A percentile compares a stretch with the other conserved stretches of the same genome.
Evolutionary conservation across 148 eudicot species (phyloP).

Genomic region (Limonium bicolor): DNA sequence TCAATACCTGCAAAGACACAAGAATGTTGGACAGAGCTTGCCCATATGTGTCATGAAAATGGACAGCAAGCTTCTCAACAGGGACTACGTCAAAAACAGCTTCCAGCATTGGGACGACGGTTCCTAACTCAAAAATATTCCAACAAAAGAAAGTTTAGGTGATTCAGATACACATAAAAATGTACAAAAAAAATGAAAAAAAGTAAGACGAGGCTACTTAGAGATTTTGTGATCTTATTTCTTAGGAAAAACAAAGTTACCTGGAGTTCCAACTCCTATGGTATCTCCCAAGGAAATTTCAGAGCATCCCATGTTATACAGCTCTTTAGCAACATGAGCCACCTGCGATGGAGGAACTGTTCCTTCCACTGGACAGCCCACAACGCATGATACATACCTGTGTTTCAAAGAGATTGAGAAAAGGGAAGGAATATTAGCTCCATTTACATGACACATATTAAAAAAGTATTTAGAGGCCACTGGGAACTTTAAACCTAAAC

Average conservation of each 20-base stretch:
- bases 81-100: constrained; percentile 52
- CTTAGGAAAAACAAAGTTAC: constrained; percentile 19
- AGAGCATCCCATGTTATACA: constrained; percentile 86
- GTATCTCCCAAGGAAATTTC: constrained; percentile 95
- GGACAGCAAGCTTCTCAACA: constrained; percentile 47
- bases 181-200: not conserved
- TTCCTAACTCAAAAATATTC: constrained; percentile 29
- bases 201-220: not conserved
- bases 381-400: constrained; percentile 85
- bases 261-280: constrained; percentile 79
- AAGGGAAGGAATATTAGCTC: no score
- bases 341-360: constrained; percentile 64
- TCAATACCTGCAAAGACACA: constrained; percentile 41
- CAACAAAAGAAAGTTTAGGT: constrained; percentile 5
- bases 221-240: no score
- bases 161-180: not conserved
- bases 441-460: no score
- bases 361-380: constrained; percentile 97
- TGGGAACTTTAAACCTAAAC: no score
- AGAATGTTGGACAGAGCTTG: constrained; percentile 57
- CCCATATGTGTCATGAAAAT: constrained; percentile 66
- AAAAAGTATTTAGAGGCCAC: no score
- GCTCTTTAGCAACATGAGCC: constrained; percentile 83
- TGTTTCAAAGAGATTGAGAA: constrained; percentile 1
- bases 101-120: constrained; percentile 53